Evolutionary conservation across 2,329 filamentous ascomycete genomes (phyloP).

Genomic region (Stemphylium beticola): DNA sequence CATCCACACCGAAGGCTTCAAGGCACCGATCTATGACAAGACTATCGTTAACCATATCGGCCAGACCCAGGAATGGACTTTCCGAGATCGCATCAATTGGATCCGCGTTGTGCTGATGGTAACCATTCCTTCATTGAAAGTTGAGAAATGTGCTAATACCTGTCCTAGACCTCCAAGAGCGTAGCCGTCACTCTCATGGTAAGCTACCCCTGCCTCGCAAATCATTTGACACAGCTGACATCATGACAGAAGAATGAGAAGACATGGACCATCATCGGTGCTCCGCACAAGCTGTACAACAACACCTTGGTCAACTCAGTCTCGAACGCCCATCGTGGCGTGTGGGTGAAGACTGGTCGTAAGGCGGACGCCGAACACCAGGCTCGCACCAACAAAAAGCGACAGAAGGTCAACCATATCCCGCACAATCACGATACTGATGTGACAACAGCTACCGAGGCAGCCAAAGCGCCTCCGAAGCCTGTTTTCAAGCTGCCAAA

Average conservation of each 20-base stretch:
- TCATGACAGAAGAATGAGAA: constrained; percentile 17
- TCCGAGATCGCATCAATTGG: constrained; percentile 18
- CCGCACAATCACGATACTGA: not conserved
- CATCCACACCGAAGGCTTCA: constrained; percentile 18
- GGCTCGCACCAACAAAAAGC: not conserved
- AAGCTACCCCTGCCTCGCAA: not conserved
- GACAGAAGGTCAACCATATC: not conserved
- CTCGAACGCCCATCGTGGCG: constrained; percentile 14
- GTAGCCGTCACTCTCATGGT: constrained; percentile 19
- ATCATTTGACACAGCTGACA: not conserved
- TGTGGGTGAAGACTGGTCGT: constrained; percentile 16
- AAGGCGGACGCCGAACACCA: constrained; percentile 7
- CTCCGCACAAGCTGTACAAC: constrained; percentile 20
- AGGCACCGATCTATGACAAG: constrained; percentile 13
- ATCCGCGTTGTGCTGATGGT: constrained; percentile 17
- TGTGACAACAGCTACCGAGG: not conserved
- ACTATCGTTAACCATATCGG: constrained; percentile 13
- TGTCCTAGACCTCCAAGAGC: constrained; percentile 8
- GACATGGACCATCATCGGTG: constrained; percentile 14
- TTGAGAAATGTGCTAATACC: not conserved
- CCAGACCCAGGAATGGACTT: constrained; percentile 18
- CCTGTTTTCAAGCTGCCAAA: not conserved
- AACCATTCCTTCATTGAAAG: not conserved
- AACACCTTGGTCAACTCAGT: constrained; percentile 12
- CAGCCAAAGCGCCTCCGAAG: not conserved